phyloP scores from a whole-genome alignment of 352 stramenopile genomes.

The Globisporangium spinosum region DNA sequence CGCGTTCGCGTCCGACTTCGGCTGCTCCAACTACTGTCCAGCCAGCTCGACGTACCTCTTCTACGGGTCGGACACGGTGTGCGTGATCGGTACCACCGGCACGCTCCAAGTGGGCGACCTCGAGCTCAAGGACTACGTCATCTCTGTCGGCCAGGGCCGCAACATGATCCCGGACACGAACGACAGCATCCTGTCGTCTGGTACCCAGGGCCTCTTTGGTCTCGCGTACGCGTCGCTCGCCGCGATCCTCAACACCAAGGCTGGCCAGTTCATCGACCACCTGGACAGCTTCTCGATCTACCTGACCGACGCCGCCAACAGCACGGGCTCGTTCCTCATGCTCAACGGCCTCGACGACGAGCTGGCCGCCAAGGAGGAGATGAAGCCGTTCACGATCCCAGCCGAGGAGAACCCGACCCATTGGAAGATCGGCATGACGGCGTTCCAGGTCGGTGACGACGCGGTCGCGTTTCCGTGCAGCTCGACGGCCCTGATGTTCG shows the following conservation, averaged over 20 bases:
- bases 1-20: constrained; percentile 10
- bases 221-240: constrained; percentile 54
- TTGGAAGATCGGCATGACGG: constrained; percentile 68
- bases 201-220: constrained; percentile 59
- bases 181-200: constrained; percentile 33
- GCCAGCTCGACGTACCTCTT: constrained; percentile 34
- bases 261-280: constrained; percentile 51
- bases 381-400: constrained; percentile 38
- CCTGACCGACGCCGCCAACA: constrained; percentile 37
- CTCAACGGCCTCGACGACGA: constrained; percentile 60
- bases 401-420: constrained; percentile 38
- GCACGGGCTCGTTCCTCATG: constrained; percentile 57
- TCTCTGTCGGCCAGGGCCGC: constrained; percentile 44
- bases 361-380: constrained; percentile 38
- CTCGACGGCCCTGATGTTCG: background rate
- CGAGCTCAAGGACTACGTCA: constrained; percentile 40
- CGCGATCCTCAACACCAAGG: constrained; percentile 31
- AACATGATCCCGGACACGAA: constrained; percentile 40
- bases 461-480: constrained; percentile 40
- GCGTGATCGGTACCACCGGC: constrained; percentile 34
- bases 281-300: constrained; percentile 69
- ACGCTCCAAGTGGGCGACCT: constrained; percentile 49
- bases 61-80: constrained; percentile 67
- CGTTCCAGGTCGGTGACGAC: constrained; percentile 45
- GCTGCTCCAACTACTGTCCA: constrained; percentile 43